Percentiles rank a stretch among this genome's conserved stretches.
Conservation (phyloP, 305 asterid species). For the Solanum hybrid region DNA sequence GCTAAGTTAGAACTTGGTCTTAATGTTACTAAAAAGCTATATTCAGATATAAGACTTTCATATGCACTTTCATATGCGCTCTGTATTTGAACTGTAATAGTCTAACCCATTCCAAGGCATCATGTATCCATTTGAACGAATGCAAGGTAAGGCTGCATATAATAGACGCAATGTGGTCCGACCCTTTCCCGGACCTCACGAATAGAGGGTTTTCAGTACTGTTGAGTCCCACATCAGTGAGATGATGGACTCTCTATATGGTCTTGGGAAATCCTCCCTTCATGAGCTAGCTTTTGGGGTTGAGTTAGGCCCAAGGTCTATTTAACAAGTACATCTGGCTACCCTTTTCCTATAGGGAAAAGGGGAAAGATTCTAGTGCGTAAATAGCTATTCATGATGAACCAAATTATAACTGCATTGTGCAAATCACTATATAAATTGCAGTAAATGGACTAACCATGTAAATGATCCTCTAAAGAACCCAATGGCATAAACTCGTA, state of each 20-base stretch:
- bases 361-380: neutral
- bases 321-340: neutral
- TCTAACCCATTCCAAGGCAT: neutral
- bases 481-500: slow-evolving; percentile 94
- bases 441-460: slow-evolving; percentile 46
- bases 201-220: neutral
- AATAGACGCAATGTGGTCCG: neutral
- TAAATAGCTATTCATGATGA: neutral
- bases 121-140: neutral
- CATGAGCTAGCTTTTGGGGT: neutral
- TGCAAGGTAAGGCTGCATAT: neutral
- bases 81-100: neutral
- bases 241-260: neutral
- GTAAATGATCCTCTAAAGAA: slow-evolving; percentile 87
- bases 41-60: neutral
- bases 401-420: neutral
- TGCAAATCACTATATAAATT: neutral
- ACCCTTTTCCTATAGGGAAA: neutral
- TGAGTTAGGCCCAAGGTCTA: neutral
- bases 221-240: neutral
- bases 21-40: neutral
- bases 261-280: neutral
- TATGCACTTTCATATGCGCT: too few species aligned
- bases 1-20: neutral
- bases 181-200: neutral